Evolutionary conservation across 257 asterid genomes (phyloP), one percentile per base, ranked within the genome.

Genomic region (Euphrasia confusa): DNA sequence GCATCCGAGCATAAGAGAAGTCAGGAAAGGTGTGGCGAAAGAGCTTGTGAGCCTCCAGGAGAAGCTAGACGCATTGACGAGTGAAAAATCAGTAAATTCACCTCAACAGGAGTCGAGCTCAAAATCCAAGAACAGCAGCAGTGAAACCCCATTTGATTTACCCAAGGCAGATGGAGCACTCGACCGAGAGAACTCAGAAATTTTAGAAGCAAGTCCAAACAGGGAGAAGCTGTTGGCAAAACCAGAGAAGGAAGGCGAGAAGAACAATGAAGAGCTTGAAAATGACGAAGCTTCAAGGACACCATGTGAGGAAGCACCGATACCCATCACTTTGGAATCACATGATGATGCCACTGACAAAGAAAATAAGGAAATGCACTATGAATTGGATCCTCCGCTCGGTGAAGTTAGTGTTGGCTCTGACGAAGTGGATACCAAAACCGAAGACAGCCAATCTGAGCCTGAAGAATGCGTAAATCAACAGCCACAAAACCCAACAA

Each of bases 1-100:
- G 75, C 83, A 74, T 58, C 87, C 92, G 2, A 78, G 77, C 69
- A 63, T 78, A 21, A 81, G 87, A 67, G 95, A 81, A 17, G 58
- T 69, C 12, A 73, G 95, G 67, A 90, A 84, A 73, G 81, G 83
- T 9, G 77, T 80, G 59, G 88, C 81, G 13, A 84, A 69, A 61
- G 87, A 87, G 58, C 90, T 84, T 45, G 95, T 87, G 27, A 63
- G 55, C 66, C 81, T 87, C 50, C 95, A 90, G 69, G 97, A 84
- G 77, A 71, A 78, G 45, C 80, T 90, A 7, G 96, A 87, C 61
- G 28, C 70, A 1, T 21, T 80, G 33, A 32, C 50, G 11, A 56
- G 21, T 3, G 62, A 57, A 67, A 64, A 70, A 37, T 7, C 68
- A 54, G 73, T 62, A 52, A 56, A 54, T 50, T 45, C 48, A 47